Percentiles rank a stretch among this genome's conserved stretches.
Conservation (phyloP, 352 stramenopile species). For the Phytophthora pisi region DNA sequence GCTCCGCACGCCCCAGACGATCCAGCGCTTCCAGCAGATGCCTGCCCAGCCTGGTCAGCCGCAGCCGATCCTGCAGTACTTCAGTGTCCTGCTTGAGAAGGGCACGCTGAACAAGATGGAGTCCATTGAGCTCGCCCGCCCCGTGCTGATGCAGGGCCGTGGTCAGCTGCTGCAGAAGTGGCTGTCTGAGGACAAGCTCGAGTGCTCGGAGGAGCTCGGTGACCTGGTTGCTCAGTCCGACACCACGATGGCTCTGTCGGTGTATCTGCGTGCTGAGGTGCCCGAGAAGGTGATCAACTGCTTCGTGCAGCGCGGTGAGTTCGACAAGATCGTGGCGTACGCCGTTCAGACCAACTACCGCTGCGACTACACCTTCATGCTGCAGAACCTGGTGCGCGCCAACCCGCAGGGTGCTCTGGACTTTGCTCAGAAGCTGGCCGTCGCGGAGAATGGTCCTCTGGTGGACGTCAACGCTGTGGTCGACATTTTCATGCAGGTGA, state of each 20-base stretch:
- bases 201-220: conserved; percentile 97
- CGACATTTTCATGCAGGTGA: conserved; percentile 99
- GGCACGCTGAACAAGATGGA: conserved; percentile 99
- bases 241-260: conserved; percentile 97
- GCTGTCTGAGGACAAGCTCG: conserved; percentile 99
- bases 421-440: conserved; percentile 98
- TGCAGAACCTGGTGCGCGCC: conserved; percentile 98
- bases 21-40: conserved; percentile 99
- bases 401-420: conserved; percentile 98
- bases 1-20: conserved; percentile 98
- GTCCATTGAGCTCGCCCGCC: conserved; percentile 98
- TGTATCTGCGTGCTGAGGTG: conserved; percentile 98
- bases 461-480: conserved; percentile 99
- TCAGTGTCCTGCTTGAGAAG: conserved; percentile 98
- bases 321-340: conserved; percentile 99
- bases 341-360: conserved; percentile 96
- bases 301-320: conserved; percentile 99
- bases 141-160: conserved; percentile 97
- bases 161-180: conserved; percentile 99
- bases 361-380: conserved; percentile 99
- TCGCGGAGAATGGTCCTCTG: conserved; percentile 93
- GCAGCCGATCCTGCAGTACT: conserved; percentile 99
- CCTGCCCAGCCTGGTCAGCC: conserved; percentile 95
- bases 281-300: conserved; percentile 99
- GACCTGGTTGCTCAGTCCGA: conserved; percentile 96